Evolutionary conservation across 495 filamentous ascomycete genomes (phyloP).

Genomic region (Xylaria bambusicola): DNA sequence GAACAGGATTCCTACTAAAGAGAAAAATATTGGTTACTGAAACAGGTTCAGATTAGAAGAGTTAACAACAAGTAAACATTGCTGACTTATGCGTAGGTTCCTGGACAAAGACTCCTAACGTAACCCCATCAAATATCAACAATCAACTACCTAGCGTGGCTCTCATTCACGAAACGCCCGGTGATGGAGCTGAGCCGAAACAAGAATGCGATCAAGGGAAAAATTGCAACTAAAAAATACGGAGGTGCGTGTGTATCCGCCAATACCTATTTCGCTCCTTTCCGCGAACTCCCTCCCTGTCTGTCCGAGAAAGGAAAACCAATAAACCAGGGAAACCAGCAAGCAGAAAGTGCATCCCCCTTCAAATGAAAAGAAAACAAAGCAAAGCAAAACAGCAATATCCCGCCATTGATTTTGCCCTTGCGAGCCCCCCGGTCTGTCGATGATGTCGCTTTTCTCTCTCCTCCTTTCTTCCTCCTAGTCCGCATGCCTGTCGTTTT

Average conservation of each 20-base stretch:
- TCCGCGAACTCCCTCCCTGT: no score
- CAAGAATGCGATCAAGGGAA: not conserved
- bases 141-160: no score
- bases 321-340: not conserved
- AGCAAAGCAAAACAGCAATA: slow-evolving; percentile 4
- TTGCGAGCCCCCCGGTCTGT: not conserved
- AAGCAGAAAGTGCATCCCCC: no score
- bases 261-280: not conserved
- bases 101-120: not conserved
- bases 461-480: not conserved
- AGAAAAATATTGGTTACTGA: not conserved
- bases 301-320: no score
- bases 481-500: not conserved
- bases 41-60: not conserved
- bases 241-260: not conserved
- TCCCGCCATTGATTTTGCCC: slow-evolving; percentile 1
- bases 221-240: not conserved
- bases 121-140: not conserved
- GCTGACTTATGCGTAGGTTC: not conserved
- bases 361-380: slow-evolving; percentile 10
- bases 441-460: not conserved
- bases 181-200: not conserved
- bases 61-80: not conserved
- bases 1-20: not conserved
- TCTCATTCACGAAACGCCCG: no score